Base-by-base conservation (phyloP, 2,329 filamentous ascomycete species). In the Teratosphaeria zuluensis region DNA sequence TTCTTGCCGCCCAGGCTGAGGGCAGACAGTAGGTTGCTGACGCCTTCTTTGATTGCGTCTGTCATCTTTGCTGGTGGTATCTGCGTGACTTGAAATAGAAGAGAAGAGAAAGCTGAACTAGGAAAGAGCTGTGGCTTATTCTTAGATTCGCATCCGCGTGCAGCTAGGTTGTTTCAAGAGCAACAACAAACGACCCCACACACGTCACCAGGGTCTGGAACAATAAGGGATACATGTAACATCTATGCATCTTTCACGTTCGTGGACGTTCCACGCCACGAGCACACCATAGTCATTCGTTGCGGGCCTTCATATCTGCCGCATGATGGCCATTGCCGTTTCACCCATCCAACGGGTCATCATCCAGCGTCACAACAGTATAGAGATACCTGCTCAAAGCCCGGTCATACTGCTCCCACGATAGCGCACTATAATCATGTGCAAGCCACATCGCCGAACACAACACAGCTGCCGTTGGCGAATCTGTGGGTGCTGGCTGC, bases 21-120 rank as follows among this genome's bases (percentile, higher is more conserved):
- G 64, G 73, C 73, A 64, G 75, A 74, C 56, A 77, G 71, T 57
- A 75, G 68, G 60, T 66, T 73, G 70, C 73, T 74, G 62, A 69
- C 62, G 51, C 63, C 64, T 57, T 73, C 72, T 63, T 73, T 76
- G 61, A 77, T 72, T 56, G 75, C 70, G 51, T 73, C 71, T 66
- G 76, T 75, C 71, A 72, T 74, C 66, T 33, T 68, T 51, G 31
- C 28, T 5, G 24, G 3, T 8, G 12, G 14, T 53, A 5, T 8
- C 7, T n/a, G 28, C 6, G 24, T 16, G 19, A 6, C 16, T 28
- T 53, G 24, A 9, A 11, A 14, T 3, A 31, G 52, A 9, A 28
- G 52, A 53, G 12, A 31, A 35, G n/a, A 53, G 12, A 9, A 28
- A 31, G n/a, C 12, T 42, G 35, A 11, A 2, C 2, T 14, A 42